Evolutionary conservation across 495 filamentous ascomycete genomes (phyloP), one percentile per base, ranked within the genome.

Genomic region (Neurospora discreta): DNA sequence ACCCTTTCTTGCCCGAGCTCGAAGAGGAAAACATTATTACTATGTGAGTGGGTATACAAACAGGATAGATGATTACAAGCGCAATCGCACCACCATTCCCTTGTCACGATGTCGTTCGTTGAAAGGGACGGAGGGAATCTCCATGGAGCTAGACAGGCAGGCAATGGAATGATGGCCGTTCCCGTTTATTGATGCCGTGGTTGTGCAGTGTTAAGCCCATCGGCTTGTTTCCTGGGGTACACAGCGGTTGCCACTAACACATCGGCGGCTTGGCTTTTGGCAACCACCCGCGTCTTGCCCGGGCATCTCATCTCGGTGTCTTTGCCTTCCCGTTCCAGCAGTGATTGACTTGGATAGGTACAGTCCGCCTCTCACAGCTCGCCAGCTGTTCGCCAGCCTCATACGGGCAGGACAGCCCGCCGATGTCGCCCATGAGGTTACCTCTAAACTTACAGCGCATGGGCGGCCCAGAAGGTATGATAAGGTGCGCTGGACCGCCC

Each of bases 1-100:
- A 84, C 73, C 86, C 85, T 81, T 93, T 93, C 82, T 90, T 94
- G 77, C 87, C 82, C 80, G 83, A 81, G 73, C 79, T 82, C 72
- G 84, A 86, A 73, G 84, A 86, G 42, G 85, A 85, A 80, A 87
- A 88, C 86, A 88, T 88, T 73, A n/a, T n/a, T n/a, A n/a, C n/a
- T n/a, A 76, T 79, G 77, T 23, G 44, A 23, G 20, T 58, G 46
- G 46, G 46, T 58, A 60, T 60, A 60, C 16, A 7, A 60, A 30
- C 11, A 60, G 46, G 46, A 60, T 15, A 33, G 52, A 7, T 60
- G 52, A 15, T 60, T 60, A 60, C 52, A 16, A 60, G 52, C 52
- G 52, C 52, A 60, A 60, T 33, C 23, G 26, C 26, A 60, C 33
- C 52, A 60, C 36, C 52, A 60, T 7, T 4, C 52, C 52, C 30